Evolutionary conservation across 208 protist species (phyloP), one percentile per base, ranked within the genome.

Genomic region (Acanthamoeba royreba): DNA sequence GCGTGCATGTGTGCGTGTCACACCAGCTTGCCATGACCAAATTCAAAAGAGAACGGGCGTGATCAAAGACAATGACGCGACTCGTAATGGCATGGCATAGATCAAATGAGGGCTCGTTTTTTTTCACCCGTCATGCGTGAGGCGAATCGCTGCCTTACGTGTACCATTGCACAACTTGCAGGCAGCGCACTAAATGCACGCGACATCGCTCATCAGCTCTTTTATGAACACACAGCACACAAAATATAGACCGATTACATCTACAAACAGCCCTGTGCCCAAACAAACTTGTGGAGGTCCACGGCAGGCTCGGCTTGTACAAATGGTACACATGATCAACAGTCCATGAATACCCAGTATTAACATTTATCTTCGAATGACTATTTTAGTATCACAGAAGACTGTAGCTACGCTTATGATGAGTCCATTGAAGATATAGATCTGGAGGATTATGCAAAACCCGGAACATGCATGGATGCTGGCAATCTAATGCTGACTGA

Each of bases 401-500:
- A 81, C 19, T 81, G 69, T 28, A 81, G 69, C 35, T 81, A 81
- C 22, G 69, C 69, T 8, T 81, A 81, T 47, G 69, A 81, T 22
- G 69, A 81, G 69, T 81, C 69, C 38, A 81, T 81, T n/a, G 69
- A 81, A 5, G 69, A 81, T 42, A 81, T 81, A 13, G 69, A 81
- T 8, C 69, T 81, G 38, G 69, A 81, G 69, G 69, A 47, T 19
- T 81, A 81, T 25, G 69, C 69, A 9, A 81, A 81, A 28, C 19
- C 17, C 8, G 69, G 69, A 22, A 81, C 69, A 17, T 81, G 69
- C 40, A 81, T 81, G 69, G 69, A 81, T 28, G 69, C 3, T 25
- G 69, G 69, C 69, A 81, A 81, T 47, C 69, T 81, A 33, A 81
- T 81, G 69, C 69, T 81, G 25, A 81, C 69, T 42, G 19, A 81